Conservation (phyloP, 169 alveolate species). For the Eimeria brunetti region DNA sequence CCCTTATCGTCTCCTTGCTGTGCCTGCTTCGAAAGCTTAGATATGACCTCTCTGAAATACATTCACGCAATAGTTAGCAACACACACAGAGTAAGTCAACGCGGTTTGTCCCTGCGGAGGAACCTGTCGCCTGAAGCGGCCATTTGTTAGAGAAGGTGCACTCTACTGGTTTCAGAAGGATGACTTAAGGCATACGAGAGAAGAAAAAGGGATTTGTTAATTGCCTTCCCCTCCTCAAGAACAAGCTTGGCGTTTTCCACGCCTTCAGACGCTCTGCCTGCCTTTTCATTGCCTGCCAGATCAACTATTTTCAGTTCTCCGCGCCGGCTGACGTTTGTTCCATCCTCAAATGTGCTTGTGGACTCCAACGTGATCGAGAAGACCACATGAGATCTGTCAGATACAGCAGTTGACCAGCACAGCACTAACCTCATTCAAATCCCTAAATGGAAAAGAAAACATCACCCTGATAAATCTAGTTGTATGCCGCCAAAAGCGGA, state of each 20-base stretch:
- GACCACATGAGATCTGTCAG: constrained; percentile 89
- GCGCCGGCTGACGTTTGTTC: constrained; percentile 84
- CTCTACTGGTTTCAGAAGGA: not conserved
- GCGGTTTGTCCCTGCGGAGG: not conserved
- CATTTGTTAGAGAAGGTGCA: not conserved
- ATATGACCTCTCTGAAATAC: constrained; percentile 86
- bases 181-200: constrained; percentile 45
- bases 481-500: not conserved
- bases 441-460: not conserved
- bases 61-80: not conserved
- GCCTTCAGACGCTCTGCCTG: constrained; percentile 88
- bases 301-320: constrained; percentile 88
- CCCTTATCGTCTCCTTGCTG: constrained; percentile 84
- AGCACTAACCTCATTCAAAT: not conserved
- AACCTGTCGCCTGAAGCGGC: not conserved
- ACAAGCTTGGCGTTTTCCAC: constrained; percentile 85
- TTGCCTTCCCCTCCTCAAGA: constrained; percentile 88
- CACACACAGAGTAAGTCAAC: not conserved
- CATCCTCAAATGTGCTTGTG: constrained; percentile 85
- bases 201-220: constrained; percentile 85
- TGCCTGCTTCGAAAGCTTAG: constrained; percentile 87
- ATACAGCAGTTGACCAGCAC: not conserved
- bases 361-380: constrained; percentile 87
- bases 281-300: constrained; percentile 88
- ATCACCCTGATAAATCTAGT: not conserved